Base-by-base conservation (phyloP, 331 rosid species). In the Prunus yedoensis region DNA sequence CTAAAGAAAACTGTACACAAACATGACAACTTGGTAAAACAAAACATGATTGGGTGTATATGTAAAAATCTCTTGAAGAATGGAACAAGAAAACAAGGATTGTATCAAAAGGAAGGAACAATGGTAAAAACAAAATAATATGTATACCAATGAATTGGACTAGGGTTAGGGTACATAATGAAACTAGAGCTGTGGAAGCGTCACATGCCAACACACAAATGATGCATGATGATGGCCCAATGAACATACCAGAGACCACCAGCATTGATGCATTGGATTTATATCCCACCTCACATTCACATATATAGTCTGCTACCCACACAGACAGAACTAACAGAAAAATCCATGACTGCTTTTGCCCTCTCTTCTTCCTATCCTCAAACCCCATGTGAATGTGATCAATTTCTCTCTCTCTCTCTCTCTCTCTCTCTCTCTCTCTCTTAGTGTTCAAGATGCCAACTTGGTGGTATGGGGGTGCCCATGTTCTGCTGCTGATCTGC, bases 401-500 rank as follows among this genome's bases (percentile, higher is more conserved):
- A 12, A 51, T 60, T 17, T 25, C 1, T 58, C 71, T 28, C 58
- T 68, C 35, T 72, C 27, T 6, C 43, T 38, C 2, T 58, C 66
- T 56, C 1, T 35, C 50, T 25, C 14, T 28, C 35, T 21, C 21
- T 21, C 23, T 21, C 23, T 21, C 23, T 21, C 23, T 21, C 59
- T 28, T 50, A 1, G 43, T 38, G 9, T 38, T 38, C 27, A 47
- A 43, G 9, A 10, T 62, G 67, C 30, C 47, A 67, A 77, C 3
- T 50, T 66, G 28, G 7, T 50, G 74, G 54, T n/a, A 51, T 72
- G 72, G 79, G 68, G 79, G 62, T 58, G 47, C 57, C 73, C 85
- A 77, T 73, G 67, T 73, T 77, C 79, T 60, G 58, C 25, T 57
- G 13, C 11, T 57, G 46, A 67, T 76, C 52, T 59, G 74, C 35